Evolutionary conservation across 2,329 filamentous ascomycete genomes (phyloP), one percentile per base, ranked within the genome.

Genomic region (Hawksworthiomyces lignivorus): DNA sequence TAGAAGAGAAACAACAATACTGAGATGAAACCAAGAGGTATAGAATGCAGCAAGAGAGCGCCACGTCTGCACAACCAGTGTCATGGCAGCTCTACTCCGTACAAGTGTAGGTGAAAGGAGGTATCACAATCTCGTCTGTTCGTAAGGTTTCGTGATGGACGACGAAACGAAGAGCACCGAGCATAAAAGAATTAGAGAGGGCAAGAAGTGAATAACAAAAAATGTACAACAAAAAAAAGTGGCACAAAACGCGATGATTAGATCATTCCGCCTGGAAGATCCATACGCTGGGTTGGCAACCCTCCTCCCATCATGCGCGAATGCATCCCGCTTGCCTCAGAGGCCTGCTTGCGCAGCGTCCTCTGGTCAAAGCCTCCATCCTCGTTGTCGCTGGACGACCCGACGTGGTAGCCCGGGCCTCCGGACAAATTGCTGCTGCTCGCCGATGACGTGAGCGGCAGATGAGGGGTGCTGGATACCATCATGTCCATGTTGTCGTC

Each of bases 331-430:
- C 57, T 59, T 19, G 57, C 60, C 38, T 73, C 69, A 36, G 62
- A 62, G 5, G 58, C 59, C 18, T 63, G 57, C 52, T 71, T 69
- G 41, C 67, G 66, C 26, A 70, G 55, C 22, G 61, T 57, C 30
- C 65, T 63, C 24, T 62, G 62, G 30, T 62, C 62, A 8, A 56
- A 46, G 19, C 52, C 60, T 11, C 50, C 52, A 7, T 62, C 61
- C 14, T 70, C 65, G n/a, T 70, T 64, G 21, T 70, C 65, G 40
- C 55, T 60, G 11, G 50, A 37, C 12, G 43, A 2, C 52, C 55
- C 39, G 54, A 57, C 10, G 51, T 57, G 36, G 26, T 15, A 26
- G 14, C 11, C 21, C 3, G 52, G 50, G 27, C 50, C 50, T 34
- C 26, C 33, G 2, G 36, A 5, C 17, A 41, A 28, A 36, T 41